Evolutionary conservation across 768 basidiomycete species (phyloP).

Genomic region (Chlorophyllum brunneum): DNA sequence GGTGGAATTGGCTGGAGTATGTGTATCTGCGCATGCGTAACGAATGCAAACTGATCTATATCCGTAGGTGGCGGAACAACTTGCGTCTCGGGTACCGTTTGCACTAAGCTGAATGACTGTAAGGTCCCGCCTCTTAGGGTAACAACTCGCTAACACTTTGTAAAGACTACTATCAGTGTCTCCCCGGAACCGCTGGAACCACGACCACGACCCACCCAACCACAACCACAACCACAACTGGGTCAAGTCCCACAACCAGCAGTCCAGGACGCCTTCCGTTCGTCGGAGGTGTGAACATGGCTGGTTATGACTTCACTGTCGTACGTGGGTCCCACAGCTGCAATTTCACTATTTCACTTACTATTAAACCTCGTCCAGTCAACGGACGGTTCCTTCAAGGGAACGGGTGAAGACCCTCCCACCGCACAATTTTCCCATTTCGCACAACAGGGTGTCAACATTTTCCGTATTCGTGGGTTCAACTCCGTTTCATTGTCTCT

Average conservation of each 20-base stretch:
- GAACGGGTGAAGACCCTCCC: slow-evolving; percentile 34
- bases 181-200: slow-evolving; percentile 28
- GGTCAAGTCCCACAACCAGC: slow-evolving; percentile 18
- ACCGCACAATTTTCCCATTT: slow-evolving; percentile 45
- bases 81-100: slow-evolving; percentile 32
- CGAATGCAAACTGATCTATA: background rate
- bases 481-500: background rate
- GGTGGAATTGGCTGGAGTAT: slow-evolving; percentile 9
- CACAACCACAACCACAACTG: slow-evolving; percentile 11
- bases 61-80: slow-evolving; percentile 27
- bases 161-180: slow-evolving; percentile 32
- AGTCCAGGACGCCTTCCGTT: slow-evolving; percentile 26
- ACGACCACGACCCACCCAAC: slow-evolving; percentile 21
- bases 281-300: slow-evolving; percentile 46
- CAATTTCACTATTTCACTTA: background rate
- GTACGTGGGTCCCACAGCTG: slow-evolving; percentile 24
- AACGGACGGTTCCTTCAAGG: slow-evolving; percentile 43
- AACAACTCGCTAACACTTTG: slow-evolving; percentile 1
- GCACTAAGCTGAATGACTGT: slow-evolving; percentile 31
- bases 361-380: slow-evolving; percentile 18
- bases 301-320: slow-evolving; percentile 43
- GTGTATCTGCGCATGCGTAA: background rate
- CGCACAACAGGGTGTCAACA: slow-evolving; percentile 41
- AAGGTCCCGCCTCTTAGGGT: slow-evolving; percentile 1
- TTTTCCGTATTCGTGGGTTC: slow-evolving; percentile 36